Conservation (phyloP, 805 yeast species). For the Grigorovia humatica region DNA sequence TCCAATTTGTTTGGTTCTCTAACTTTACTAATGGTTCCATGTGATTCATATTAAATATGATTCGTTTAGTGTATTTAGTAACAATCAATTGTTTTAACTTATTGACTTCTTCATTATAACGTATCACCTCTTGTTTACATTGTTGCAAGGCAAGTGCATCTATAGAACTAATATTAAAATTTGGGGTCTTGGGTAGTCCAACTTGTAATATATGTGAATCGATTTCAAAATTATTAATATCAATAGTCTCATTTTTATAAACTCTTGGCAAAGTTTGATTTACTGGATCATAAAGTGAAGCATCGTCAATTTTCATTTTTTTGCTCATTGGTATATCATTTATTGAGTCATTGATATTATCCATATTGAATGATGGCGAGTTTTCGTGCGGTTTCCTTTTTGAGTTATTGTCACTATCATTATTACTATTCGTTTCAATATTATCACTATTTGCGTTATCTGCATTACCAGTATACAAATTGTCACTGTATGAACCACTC, state of each 20-base stretch:
- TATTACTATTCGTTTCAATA: neutral
- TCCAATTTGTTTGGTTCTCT: slow-evolving; percentile 15
- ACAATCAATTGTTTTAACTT: slow-evolving; percentile 13
- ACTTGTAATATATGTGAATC: slow-evolving; percentile 6
- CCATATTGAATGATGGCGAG: slow-evolving; percentile 15
- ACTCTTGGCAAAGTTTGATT: slow-evolving; percentile 20
- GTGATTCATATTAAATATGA: slow-evolving; percentile 13
- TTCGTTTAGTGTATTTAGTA: slow-evolving; percentile 9
- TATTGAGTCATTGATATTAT: slow-evolving; percentile 16
- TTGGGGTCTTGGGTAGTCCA: slow-evolving; percentile 14
- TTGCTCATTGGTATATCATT: slow-evolving; percentile 12
- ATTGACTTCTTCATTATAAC: slow-evolving; percentile 12
- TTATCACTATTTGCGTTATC: neutral
- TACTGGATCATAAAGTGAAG: slow-evolving; percentile 19
- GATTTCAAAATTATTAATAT: slow-evolving; percentile 9
- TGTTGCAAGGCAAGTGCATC: slow-evolving; percentile 13
- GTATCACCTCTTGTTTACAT: slow-evolving; percentile 7
- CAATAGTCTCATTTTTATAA: slow-evolving; percentile 15
- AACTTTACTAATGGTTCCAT: slow-evolving; percentile 13
- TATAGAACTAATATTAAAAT: slow-evolving; percentile 8
- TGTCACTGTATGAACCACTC: neutral
- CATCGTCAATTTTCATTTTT: slow-evolving; percentile 6
- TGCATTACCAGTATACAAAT: no score
- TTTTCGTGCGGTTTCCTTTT: neutral
- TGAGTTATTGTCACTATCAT: neutral